A percentile compares a stretch with the other conserved stretches of the same genome.
Conservation (phyloP, 2,329 filamentous ascomycete genomes). For the Rutstroemia sp. region DNA sequence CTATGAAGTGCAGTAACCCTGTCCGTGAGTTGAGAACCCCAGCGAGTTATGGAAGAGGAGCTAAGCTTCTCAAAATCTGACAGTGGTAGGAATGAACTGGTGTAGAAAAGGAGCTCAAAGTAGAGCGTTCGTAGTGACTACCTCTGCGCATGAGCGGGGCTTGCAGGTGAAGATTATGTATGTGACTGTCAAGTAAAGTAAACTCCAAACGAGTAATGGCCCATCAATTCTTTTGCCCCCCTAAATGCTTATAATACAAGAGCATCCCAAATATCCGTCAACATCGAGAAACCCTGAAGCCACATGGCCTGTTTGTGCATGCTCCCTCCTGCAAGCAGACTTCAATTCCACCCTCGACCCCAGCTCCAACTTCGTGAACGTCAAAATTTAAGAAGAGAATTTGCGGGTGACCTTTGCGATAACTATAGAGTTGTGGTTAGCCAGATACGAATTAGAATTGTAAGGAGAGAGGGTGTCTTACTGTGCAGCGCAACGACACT, state of each 20-base stretch:
- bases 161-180: neutral
- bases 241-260: slow-evolving; percentile 9
- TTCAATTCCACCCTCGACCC: neutral
- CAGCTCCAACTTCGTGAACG: neutral
- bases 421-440: slow-evolving; percentile 44
- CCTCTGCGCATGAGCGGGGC: no score
- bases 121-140: no score
- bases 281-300: neutral
- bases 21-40: no score
- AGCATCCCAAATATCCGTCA: slow-evolving; percentile 1
- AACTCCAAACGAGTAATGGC: neutral
- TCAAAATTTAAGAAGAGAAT: slow-evolving; percentile 47
- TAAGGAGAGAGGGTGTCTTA: slow-evolving; percentile 40
- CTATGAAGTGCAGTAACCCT: no score
- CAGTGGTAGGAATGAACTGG: no score
- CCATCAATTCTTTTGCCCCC: slow-evolving; percentile 6
- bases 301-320: neutral
- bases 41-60: no score
- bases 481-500: slow-evolving; percentile 95
- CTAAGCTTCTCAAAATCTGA: no score
- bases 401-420: slow-evolving; percentile 92
- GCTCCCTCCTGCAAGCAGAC: neutral
- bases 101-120: no score
- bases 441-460: neutral
- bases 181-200: neutral